A percentile compares a stretch with the other conserved stretches of the same genome.
Conservation (phyloP, 73 alveolate genomes). For the Tetrahymena elliotti region DNA sequence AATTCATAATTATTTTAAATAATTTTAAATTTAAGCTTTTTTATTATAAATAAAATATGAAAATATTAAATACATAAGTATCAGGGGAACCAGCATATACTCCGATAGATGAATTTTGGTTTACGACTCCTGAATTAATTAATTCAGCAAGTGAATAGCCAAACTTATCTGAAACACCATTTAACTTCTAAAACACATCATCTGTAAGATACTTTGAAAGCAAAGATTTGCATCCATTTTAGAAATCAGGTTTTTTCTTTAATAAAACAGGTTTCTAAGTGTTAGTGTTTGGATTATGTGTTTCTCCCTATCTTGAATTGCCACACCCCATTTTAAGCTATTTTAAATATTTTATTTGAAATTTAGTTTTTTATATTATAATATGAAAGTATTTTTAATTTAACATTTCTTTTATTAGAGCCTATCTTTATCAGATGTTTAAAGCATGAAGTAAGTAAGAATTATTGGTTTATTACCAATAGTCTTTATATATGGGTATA, state of each 20-base stretch:
- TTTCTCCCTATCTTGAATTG: not conserved
- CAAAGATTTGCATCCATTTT: slow-evolving; percentile 26
- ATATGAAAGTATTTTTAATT: too few species aligned
- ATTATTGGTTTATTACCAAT: too few species aligned
- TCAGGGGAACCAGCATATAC: slow-evolving; percentile 46
- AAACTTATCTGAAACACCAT: not conserved
- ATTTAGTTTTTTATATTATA: not conserved
- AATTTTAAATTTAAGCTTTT: not conserved
- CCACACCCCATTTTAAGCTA: not conserved
- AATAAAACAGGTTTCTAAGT: not conserved
- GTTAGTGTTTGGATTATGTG: not conserved
- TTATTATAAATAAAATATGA: not conserved
- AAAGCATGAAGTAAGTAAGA: too few species aligned
- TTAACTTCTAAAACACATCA: slow-evolving; percentile 1
- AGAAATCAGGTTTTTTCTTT: slow-evolving; percentile 3
- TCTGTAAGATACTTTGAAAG: slow-evolving; percentile 22
- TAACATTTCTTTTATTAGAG: not conserved
- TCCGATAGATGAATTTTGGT: slow-evolving; percentile 40
- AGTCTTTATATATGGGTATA: too few species aligned
- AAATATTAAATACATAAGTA: not conserved
- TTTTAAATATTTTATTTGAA: not conserved
- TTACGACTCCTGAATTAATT: slow-evolving; percentile 28
- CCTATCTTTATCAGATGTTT: not conserved
- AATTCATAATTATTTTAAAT: too few species aligned
- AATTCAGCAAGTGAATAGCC: slow-evolving; percentile 34